These are phyloP conservation scores for Crithidia thermophila DNA, from an alignment of 208 protist genomes.

Conservation along the genomic window DNA sequence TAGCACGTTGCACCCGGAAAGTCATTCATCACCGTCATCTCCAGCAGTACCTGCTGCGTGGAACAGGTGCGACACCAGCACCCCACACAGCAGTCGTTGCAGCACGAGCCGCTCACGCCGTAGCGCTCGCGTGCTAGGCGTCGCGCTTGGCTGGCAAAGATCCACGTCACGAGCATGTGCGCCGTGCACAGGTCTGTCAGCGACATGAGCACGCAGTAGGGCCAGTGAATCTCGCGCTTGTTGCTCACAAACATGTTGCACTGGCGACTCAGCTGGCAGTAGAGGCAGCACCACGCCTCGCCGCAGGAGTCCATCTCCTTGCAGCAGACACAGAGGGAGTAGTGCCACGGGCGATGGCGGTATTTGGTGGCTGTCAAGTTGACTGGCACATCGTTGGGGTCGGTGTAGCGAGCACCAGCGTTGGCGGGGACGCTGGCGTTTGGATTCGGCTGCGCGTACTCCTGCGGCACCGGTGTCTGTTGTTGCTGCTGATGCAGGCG, in stretches of 20 bases:
- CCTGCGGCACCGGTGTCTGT: background rate
- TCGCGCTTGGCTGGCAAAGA: conserved; percentile 21
- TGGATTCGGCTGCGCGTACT: no score
- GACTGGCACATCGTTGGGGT: conserved; percentile 7
- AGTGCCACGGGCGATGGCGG: conserved; percentile 36
- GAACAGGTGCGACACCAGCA: conserved; percentile 48
- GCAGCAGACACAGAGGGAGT: conserved; percentile 40
- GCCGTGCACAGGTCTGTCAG: background rate
- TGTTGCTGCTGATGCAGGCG: no score
- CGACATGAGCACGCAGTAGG: conserved; percentile 27
- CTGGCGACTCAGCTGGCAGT: conserved; percentile 50
- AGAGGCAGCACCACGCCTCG: conserved; percentile 40
- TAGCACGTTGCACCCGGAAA: conserved; percentile 68
- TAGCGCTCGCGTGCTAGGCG: conserved; percentile 33
- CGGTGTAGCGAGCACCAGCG: conserved; percentile 5
- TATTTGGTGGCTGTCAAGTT: conserved; percentile 12
- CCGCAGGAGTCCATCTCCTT: conserved; percentile 37
- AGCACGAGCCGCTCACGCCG: conserved; percentile 22
- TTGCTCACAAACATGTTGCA: conserved; percentile 42
- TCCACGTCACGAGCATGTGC: conserved; percentile 18
- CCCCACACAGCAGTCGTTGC: conserved; percentile 26
- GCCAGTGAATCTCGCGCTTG: conserved; percentile 22
- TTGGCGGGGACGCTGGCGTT: background rate
- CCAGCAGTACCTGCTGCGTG: conserved; percentile 58
- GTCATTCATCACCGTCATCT: conserved; percentile 60